A percentile compares a stretch with the other conserved stretches of the same genome.
Evolutionary conservation across 2,329 filamentous ascomycete genomes (phyloP).

Genomic region (Fusarium odoratissimum): DNA sequence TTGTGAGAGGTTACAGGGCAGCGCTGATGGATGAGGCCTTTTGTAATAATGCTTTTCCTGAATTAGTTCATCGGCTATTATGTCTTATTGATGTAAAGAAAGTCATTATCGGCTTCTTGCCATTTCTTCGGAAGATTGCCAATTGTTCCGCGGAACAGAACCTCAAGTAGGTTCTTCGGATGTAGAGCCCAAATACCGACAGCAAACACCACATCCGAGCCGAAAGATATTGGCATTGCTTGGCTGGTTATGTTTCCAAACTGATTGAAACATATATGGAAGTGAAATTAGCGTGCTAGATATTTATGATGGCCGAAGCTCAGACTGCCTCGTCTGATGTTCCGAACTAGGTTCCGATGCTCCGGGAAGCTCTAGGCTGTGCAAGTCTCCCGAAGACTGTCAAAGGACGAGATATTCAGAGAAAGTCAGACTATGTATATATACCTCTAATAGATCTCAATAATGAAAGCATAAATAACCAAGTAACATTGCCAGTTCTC

Average conservation of each 20-base stretch:
- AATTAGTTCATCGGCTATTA: no score
- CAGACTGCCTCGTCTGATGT: no score
- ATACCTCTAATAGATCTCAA: fast-evolving
- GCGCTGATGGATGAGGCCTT: no score
- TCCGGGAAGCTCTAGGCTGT: fast-evolving
- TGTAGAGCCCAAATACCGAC: not conserved
- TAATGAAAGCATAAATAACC: fast-evolving
- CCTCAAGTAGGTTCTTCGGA: not conserved
- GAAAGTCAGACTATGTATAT: not conserved
- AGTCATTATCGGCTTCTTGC: not conserved
- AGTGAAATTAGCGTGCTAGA: not conserved
- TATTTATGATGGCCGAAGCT: fast-evolving
- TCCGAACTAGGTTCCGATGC: not conserved
- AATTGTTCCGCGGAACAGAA: not conserved
- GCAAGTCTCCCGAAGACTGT: not conserved
- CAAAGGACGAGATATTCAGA: not conserved
- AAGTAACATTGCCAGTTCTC: not conserved
- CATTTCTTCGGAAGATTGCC: not conserved
- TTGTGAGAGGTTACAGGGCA: no score
- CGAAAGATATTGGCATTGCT: not conserved
- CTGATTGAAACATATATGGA: not conserved
- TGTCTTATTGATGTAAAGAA: no score
- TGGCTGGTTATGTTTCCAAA: not conserved
- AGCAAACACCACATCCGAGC: not conserved
- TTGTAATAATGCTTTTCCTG: not conserved